Evolutionary conservation across 2,329 filamentous ascomycete genomes (phyloP).

Genomic region (Aspergillus quadricinctus): DNA sequence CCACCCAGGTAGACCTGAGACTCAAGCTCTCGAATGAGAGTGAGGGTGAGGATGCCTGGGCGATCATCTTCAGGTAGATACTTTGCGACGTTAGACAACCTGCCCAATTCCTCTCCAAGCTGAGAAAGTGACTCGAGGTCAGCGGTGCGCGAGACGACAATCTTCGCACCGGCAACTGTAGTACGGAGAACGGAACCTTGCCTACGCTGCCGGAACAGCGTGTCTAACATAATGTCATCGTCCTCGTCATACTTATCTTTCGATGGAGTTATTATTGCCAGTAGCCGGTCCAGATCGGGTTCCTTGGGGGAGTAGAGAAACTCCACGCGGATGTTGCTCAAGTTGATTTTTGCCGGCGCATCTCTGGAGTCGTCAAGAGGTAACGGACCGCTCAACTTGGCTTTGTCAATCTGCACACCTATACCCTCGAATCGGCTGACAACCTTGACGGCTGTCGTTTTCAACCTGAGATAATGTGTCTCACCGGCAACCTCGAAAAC

Average conservation of each 20-base stretch:
- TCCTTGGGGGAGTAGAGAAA: constrained; percentile 71
- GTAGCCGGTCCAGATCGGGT: constrained; percentile 71
- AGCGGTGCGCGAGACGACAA: constrained; percentile 58
- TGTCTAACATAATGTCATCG: constrained; percentile 93
- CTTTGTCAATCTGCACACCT: constrained; percentile 68
- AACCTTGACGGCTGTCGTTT: constrained; percentile 77
- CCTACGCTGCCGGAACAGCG: constrained; percentile 74
- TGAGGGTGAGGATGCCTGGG: constrained; percentile 76
- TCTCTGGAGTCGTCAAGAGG: constrained; percentile 44
- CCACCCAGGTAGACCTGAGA: constrained; percentile 61
- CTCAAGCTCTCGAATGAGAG: constrained; percentile 61
- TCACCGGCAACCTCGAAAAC: constrained; percentile 72
- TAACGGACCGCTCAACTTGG: constrained; percentile 70
- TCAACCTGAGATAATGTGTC: constrained; percentile 67
- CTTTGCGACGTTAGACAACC: constrained; percentile 82
- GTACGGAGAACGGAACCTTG: constrained; percentile 79
- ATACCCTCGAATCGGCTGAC: constrained; percentile 70
- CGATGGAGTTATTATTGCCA: constrained; percentile 85
- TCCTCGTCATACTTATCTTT: constrained; percentile 84
- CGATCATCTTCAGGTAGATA: constrained; percentile 95
- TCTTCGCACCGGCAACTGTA: constrained; percentile 60
- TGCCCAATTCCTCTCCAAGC: constrained; percentile 73
- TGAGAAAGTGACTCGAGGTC: constrained; percentile 65
- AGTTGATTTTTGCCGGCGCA: constrained; percentile 57
- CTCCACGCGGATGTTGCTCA: constrained; percentile 66